Percentiles rank a stretch among this genome's conserved stretches.
Evolutionary conservation across 1,284 basidiomycete species (phyloP).

Genomic region (Moesziomyces aphidis): DNA sequence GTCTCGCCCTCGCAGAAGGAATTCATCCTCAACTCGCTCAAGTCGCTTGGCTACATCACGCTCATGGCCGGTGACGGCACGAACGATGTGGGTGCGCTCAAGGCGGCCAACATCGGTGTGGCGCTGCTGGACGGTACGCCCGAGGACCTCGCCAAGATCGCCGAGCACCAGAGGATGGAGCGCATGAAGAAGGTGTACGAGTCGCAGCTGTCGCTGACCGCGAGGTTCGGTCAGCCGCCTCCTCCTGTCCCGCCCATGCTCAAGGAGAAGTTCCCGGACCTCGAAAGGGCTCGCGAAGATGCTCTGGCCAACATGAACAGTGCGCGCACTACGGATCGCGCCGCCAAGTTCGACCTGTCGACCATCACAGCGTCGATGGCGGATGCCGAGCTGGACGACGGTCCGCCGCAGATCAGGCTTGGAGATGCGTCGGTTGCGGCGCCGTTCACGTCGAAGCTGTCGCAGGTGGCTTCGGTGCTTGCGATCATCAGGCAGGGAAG

Average conservation of each 20-base stretch:
- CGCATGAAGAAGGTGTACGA: constrained; percentile 67
- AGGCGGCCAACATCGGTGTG: constrained; percentile 67
- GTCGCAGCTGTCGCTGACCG: constrained; percentile 59
- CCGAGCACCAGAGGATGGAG: constrained; percentile 64
- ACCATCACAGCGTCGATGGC: constrained; percentile 62
- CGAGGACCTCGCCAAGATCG: constrained; percentile 65
- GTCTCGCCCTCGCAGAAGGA: constrained; percentile 67
- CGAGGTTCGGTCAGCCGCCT: constrained; percentile 59
- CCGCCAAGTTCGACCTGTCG: constrained; percentile 63
- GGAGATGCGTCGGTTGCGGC: constrained; percentile 67
- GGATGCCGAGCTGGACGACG: constrained; percentile 63
- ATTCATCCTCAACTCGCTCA: constrained; percentile 64
- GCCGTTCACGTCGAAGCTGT: constrained; percentile 65
- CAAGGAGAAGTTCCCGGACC: constrained; percentile 61
- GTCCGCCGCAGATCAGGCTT: constrained; percentile 66
- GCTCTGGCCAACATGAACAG: constrained; percentile 55
- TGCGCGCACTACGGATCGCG: constrained; percentile 49
- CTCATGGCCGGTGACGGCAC: constrained; percentile 68
- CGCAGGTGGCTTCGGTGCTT: constrained; percentile 55
- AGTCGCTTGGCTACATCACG: constrained; percentile 64
- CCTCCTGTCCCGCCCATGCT: constrained; percentile 63
- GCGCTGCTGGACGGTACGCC: constrained; percentile 66
- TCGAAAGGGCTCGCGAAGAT: constrained; percentile 64
- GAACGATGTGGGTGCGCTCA: constrained; percentile 67
- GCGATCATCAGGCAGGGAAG: constrained; percentile 66